A percentile compares a stretch with the other conserved stretches of the same genome.
Conservation (phyloP, 495 filamentous ascomycete genomes). For the Cladorrhinum samala region DNA sequence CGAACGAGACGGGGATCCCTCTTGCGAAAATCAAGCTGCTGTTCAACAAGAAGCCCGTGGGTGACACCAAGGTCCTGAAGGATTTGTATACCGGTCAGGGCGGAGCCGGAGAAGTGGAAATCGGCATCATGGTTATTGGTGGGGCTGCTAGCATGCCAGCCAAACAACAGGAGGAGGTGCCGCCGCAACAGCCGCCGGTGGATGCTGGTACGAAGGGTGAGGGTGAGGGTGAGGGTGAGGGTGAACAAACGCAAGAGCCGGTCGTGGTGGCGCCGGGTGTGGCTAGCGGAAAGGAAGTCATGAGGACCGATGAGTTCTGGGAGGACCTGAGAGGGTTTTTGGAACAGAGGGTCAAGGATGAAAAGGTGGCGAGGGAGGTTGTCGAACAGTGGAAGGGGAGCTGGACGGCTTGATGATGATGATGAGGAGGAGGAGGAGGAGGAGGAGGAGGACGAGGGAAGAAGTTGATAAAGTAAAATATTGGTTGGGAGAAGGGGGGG, state of each 20-base stretch:
- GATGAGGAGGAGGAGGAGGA: too few species aligned
- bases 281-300: conserved; percentile 29
- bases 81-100: conserved; percentile 39
- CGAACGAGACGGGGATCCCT: conserved; percentile 41
- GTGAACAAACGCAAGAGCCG: too few species aligned
- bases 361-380: conserved; percentile 57
- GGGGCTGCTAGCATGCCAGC: conserved; percentile 33
- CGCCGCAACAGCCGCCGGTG: too few species aligned
- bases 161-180: not conserved
- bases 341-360: conserved; percentile 68
- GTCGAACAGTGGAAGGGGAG: conserved; percentile 61
- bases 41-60: conserved; percentile 72
- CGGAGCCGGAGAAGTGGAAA: conserved; percentile 55
- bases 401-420: conserved; percentile 41
- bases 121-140: conserved; percentile 83
- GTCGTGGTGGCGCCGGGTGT: conserved; percentile 37
- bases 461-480: too few species aligned
- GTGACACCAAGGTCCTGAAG: conserved; percentile 59
- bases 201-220: conserved; percentile 4
- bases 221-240: conserved; percentile 11
- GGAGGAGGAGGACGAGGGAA: too few species aligned
- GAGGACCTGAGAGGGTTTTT: conserved; percentile 75
- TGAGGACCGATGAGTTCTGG: conserved; percentile 79
- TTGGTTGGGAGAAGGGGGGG: too few species aligned
- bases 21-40: conserved; percentile 76